phyloP scores from a whole-genome alignment of 2,329 filamentous ascomycete genomes.

The Botryotinia narcissicola region DNA sequence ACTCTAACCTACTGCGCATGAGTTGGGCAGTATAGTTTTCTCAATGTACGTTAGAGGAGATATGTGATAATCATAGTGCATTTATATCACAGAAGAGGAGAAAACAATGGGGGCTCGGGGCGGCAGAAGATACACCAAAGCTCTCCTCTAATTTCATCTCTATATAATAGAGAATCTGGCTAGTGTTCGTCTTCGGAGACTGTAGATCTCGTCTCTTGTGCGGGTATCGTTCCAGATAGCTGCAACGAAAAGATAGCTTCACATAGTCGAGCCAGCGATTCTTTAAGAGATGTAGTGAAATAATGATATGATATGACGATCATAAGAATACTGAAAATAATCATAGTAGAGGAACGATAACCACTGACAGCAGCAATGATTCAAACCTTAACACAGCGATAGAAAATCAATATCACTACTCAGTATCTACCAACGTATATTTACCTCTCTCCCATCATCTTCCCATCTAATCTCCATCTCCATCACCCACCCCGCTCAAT shows the following conservation, averaged over 20 bases:
- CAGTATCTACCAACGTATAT: neutral
- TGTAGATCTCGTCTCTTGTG: neutral
- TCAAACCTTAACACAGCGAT: fast-evolving
- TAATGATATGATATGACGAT: neutral
- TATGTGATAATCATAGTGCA: neutral
- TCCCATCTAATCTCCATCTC: neutral
- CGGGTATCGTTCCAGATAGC: neutral
- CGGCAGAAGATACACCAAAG: neutral
- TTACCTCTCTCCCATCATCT: fast-evolving
- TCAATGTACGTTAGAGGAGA: neutral
- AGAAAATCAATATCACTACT: neutral
- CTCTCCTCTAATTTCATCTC: neutral
- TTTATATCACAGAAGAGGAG: neutral
- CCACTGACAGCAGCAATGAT: neutral
- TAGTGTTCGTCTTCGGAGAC: neutral
- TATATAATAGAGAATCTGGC: no score
- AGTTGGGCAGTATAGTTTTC: neutral
- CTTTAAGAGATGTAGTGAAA: neutral
- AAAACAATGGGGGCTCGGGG: neutral
- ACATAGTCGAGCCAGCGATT: neutral
- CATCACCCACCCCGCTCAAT: neutral
- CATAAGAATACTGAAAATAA: neutral
- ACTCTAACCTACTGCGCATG: neutral
- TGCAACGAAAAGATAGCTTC: neutral
- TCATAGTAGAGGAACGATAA: neutral